A percentile compares a stretch with the other conserved stretches of the same genome.
These are phyloP conservation scores for Mycena haematopus DNA, from an alignment of 768 basidiomycete genomes.

Conservation along the genomic window DNA sequence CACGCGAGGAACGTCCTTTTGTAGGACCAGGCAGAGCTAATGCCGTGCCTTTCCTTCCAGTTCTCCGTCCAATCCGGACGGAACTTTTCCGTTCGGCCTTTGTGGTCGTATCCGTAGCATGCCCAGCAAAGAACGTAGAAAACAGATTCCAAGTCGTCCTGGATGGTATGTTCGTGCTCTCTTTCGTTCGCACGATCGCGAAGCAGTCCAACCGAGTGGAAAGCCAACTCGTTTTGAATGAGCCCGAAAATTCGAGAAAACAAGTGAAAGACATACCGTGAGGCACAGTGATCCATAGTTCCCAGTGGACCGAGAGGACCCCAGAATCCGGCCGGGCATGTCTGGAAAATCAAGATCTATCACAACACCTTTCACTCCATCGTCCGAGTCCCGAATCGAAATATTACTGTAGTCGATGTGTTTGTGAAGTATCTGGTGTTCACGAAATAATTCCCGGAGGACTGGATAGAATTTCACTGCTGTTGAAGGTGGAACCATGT, in stretches of 20 bases:
- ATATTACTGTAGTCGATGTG: slow-evolving; percentile 20
- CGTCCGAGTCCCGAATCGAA: neutral
- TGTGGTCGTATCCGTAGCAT: slow-evolving; percentile 24
- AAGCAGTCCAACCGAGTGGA: slow-evolving; percentile 1
- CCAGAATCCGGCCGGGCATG: neutral
- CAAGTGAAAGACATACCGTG: neutral
- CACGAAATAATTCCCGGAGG: neutral
- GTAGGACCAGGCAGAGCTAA: neutral
- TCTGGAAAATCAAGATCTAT: slow-evolving; percentile 21
- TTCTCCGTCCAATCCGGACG: slow-evolving; percentile 11
- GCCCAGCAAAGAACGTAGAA: slow-evolving; percentile 25
- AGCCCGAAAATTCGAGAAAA: neutral
- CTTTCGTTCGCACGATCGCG: neutral
- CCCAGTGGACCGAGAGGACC: neutral
- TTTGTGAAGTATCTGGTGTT: slow-evolving; percentile 15
- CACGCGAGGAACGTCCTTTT: neutral
- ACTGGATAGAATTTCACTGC: neutral
- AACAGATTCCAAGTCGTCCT: slow-evolving; percentile 16
- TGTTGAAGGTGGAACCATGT: neutral
- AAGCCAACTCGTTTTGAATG: slow-evolving; percentile 4
- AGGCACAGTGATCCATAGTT: neutral
- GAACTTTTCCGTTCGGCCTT: slow-evolving; percentile 16
- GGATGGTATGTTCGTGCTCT: neutral
- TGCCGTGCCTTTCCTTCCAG: neutral
- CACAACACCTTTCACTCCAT: slow-evolving; percentile 9